A percentile compares a stretch with the other conserved stretches of the same genome.
phyloP scores from a whole-genome alignment of 1,284 basidiomycete genomes.

The Pulchroboletus neoregius region DNA sequence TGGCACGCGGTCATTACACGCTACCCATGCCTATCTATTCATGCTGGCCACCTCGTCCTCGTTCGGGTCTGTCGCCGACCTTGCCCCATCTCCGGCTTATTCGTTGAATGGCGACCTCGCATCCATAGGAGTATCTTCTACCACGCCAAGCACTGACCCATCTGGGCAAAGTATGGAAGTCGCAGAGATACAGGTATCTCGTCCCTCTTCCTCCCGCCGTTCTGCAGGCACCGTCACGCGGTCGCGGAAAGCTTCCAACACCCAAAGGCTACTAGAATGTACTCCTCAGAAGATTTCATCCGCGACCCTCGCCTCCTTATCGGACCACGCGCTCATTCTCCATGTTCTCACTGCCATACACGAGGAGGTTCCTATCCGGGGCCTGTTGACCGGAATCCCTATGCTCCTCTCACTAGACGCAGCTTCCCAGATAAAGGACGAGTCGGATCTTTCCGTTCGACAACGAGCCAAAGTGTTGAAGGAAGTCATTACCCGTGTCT shows the following conservation, averaged over 20 bases:
- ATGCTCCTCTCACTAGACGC: constrained; percentile 79
- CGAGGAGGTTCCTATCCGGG: constrained; percentile 66
- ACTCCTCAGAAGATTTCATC: constrained; percentile 42
- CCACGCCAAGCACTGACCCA: constrained; percentile 35
- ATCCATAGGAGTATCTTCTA: constrained; percentile 37
- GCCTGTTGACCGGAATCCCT: constrained; percentile 75
- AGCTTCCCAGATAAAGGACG: constrained; percentile 44
- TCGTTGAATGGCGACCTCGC: constrained; percentile 34
- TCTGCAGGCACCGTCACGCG: constrained; percentile 47
- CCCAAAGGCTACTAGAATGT: constrained; percentile 48
- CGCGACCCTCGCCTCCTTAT: constrained; percentile 53
- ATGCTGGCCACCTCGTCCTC: constrained; percentile 68
- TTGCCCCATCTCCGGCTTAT: constrained; percentile 42
- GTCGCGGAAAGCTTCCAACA: constrained; percentile 52
- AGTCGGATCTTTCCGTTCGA: constrained; percentile 37
- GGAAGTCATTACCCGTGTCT: constrained; percentile 62
- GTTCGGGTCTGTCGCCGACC: constrained; percentile 45
- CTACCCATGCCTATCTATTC: constrained; percentile 75
- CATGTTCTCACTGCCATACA: constrained; percentile 68
- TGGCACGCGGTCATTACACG: constrained; percentile 69
- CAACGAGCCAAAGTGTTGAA: constrained; percentile 58
- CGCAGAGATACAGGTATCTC: constrained; percentile 27
- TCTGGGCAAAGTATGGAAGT: constrained; percentile 16
- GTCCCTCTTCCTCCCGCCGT: constrained; percentile 42
- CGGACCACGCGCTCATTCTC: constrained; percentile 78